Evolutionary conservation across 192 early-diverging fungal genomes (phyloP), one percentile per base, ranked within the genome.

Genomic region (Backusella luteola): DNA sequence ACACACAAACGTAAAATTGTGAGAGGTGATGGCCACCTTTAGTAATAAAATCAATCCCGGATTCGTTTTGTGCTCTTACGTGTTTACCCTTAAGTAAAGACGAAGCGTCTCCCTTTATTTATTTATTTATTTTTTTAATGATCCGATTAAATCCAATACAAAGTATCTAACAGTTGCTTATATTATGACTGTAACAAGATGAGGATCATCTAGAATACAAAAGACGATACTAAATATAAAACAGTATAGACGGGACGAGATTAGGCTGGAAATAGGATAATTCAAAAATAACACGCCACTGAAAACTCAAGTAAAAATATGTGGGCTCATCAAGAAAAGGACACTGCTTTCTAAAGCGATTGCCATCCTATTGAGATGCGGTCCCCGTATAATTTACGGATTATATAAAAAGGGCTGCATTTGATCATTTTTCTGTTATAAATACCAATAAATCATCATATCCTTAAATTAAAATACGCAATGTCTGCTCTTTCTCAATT

Each of bases 281-380:
- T 21, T 59, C 21, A 63, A 63, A 63, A 63, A 63, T 29, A 63
- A 63, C 56, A 63, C 56, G 56, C 56, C 56, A 63, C 26, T 63
- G 56, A 12, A 63, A 63, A 59, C 2, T 21, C 8, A 59, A 26
- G 2, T 59, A 1, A 59, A 59, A 63, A 63, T 63, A 63, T 63
- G 56, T 63, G 56, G 56, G 56, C 56, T 26, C 12, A 63, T 63
- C 56, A 63, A 29, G 23, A 63, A 63, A 63, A 63, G 56, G 11
- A 7, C 56, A 63, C 56, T 29, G 14, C 56, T 29, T 26, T 63
- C 56, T 56, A 56, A 56, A 26, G 53, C 6, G 19, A 56, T 23
- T 11, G 9, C 6, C n/a, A 11, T 21, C 53, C 1, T 21, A 26
- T 21, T 23, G 7, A 21, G 53, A n/a, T 56, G n/a, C 26, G 14